phyloP scores from a whole-genome alignment of 2,329 filamentous ascomycete species.

The Fonsecaea multimorphosa region DNA sequence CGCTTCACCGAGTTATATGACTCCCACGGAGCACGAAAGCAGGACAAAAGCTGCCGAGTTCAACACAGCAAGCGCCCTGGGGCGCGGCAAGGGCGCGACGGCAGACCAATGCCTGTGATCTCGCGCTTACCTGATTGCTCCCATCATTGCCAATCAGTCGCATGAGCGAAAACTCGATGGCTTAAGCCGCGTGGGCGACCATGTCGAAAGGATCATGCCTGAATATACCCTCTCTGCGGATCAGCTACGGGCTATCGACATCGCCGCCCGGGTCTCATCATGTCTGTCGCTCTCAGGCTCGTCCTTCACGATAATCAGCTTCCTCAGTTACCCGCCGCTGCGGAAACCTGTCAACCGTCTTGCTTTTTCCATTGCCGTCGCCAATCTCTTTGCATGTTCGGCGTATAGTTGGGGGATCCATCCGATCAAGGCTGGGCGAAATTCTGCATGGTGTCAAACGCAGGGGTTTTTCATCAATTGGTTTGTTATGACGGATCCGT shows the following conservation, averaged over 20 bases:
- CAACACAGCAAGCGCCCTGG: not conserved
- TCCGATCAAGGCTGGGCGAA: constrained; percentile 25
- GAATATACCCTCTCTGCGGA: constrained; percentile 23
- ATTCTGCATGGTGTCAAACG: constrained; percentile 29
- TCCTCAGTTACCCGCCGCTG: constrained; percentile 26
- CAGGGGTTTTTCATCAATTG: constrained; percentile 32
- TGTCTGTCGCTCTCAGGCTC: constrained; percentile 29
- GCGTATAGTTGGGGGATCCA: constrained; percentile 31
- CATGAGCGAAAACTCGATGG: not conserved
- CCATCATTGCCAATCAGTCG: not conserved
- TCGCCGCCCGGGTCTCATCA: constrained; percentile 29
- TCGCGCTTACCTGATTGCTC: not conserved
- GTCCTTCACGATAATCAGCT: constrained; percentile 31
- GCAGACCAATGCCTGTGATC: not conserved
- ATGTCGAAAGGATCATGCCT: constrained; percentile 26
- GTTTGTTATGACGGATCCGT: constrained; percentile 35
- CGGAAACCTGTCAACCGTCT: constrained; percentile 34
- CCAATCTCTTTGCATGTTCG: constrained; percentile 28
- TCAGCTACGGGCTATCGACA: constrained; percentile 26
- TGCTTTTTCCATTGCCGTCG: constrained; percentile 31
- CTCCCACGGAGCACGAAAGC: not conserved
- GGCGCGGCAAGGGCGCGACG: not conserved
- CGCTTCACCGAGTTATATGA: not conserved
- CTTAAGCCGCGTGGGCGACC: constrained; percentile 7
- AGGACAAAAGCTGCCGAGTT: not conserved